These are phyloP conservation scores for Echinosophora koreensis DNA, from an alignment of 306 rosid genomes.

Conservation along the genomic window DNA sequence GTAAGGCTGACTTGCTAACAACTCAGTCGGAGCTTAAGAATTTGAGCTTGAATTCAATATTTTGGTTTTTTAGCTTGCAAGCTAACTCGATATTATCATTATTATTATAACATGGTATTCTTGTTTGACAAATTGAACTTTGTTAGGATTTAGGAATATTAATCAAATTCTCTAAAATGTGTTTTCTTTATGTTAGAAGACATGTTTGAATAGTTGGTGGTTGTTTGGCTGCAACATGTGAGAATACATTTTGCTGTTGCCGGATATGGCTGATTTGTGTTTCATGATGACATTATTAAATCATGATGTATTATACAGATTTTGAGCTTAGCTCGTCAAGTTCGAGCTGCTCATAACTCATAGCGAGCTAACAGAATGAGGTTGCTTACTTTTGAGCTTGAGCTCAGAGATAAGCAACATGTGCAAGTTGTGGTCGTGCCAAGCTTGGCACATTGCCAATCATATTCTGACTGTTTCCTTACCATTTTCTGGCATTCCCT, in stretches of 20 bases:
- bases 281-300: not conserved
- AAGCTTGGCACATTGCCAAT: not conserved
- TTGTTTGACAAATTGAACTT: not conserved
- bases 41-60: too few relatives aligned
- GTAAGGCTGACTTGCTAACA: too few relatives aligned
- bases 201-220: not conserved
- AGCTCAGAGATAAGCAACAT: not conserved
- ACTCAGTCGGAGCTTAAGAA: too few relatives aligned
- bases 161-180: not conserved
- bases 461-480: not conserved
- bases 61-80: too few relatives aligned
- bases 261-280: not conserved
- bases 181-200: not conserved
- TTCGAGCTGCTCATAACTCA: too few relatives aligned
- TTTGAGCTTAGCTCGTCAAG: not conserved
- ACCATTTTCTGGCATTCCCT: not conserved
- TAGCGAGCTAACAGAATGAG: not conserved
- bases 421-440: not conserved
- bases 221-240: not conserved
- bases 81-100: too few relatives aligned
- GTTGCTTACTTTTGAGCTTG: not conserved
- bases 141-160: not conserved
- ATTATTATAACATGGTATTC: not conserved
- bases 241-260: not conserved
- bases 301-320: not conserved